Conservation (phyloP, 2,329 filamentous ascomycete species). For the Monosporascus ibericus region DNA sequence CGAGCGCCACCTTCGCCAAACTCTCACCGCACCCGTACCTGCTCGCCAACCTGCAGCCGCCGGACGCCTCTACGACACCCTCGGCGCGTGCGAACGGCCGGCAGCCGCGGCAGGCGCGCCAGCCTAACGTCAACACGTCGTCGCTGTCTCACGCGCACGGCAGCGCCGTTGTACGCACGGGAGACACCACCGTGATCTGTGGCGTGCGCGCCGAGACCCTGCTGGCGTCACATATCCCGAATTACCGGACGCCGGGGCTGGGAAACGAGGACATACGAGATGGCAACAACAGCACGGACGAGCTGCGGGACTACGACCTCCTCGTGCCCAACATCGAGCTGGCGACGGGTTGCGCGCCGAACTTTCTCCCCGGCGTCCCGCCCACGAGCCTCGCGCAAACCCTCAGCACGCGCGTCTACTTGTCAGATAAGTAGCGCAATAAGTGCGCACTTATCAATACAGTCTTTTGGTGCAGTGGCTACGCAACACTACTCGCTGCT, state of each 20-base stretch:
- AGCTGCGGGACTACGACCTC: constrained; percentile 60
- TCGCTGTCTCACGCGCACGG: constrained; percentile 87
- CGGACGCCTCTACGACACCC: constrained; percentile 43
- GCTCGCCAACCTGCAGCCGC: constrained; percentile 74
- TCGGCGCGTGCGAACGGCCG: constrained; percentile 74
- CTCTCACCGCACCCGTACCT: constrained; percentile 86
- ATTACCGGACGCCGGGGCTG: constrained; percentile 46
- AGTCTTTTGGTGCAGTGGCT: no score
- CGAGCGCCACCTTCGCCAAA: constrained; percentile 74
- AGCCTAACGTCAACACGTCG: constrained; percentile 71
- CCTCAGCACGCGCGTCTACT: constrained; percentile 72
- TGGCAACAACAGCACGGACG: constrained; percentile 29
- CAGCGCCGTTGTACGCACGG: constrained; percentile 79
- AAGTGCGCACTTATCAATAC: no score
- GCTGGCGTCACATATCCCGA: constrained; percentile 65
- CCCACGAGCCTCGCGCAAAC: constrained; percentile 77
- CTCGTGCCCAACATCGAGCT: constrained; percentile 92
- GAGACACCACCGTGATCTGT: constrained; percentile 91
- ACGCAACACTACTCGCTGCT: no score
- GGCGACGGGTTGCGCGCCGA: constrained; percentile 81
- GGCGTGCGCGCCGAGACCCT: constrained; percentile 85
- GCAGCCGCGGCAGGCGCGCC: constrained; percentile 59
- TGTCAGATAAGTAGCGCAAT: no score
- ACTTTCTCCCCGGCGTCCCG: constrained; percentile 77
- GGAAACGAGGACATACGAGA: constrained; percentile 25